Percentiles rank a stretch among this genome's conserved stretches.
Evolutionary conservation across 2,329 filamentous ascomycete genomes (phyloP).

Genomic region (Xylaria sp.): DNA sequence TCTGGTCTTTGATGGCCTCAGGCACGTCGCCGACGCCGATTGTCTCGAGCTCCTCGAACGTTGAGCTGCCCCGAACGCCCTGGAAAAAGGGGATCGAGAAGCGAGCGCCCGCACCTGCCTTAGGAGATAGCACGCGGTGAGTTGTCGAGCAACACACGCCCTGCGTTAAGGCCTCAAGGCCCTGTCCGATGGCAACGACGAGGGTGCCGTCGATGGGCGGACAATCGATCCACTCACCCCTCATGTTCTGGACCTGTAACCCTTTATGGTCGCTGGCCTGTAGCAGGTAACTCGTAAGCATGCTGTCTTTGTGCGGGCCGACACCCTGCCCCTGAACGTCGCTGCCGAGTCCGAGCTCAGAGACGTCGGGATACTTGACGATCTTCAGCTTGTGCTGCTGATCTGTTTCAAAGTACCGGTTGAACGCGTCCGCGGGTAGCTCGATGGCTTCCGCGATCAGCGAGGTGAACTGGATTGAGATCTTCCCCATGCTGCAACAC

Average conservation of each 20-base stretch:
- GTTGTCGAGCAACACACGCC: conserved; percentile 86
- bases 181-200: conserved; percentile 89
- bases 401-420: conserved; percentile 78
- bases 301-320: conserved; percentile 85
- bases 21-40: conserved; percentile 69
- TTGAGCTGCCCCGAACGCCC: conserved; percentile 80
- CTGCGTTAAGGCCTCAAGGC: conserved; percentile 83
- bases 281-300: conserved; percentile 83
- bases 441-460: conserved; percentile 87
- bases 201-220: conserved; percentile 79
- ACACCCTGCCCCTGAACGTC: conserved; percentile 66
- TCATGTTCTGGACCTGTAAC: conserved; percentile 83
- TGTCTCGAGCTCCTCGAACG: conserved; percentile 78
- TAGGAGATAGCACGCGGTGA: conserved; percentile 81
- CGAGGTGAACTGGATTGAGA: conserved; percentile 79
- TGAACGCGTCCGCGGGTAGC: conserved; percentile 74
- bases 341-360: conserved; percentile 62
- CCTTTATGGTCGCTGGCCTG: conserved; percentile 81
- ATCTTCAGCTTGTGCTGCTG: conserved; percentile 91
- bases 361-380: conserved; percentile 82
- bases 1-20: conserved; percentile 69
- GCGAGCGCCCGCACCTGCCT: conserved; percentile 74
- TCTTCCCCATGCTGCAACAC: conserved; percentile 66
- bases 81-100: conserved; percentile 91
- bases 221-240: conserved; percentile 84